These are phyloP conservation scores for Dittrichia graveolens DNA, from an alignment of 129 eudicot genomes.

Conservation along the genomic window DNA sequence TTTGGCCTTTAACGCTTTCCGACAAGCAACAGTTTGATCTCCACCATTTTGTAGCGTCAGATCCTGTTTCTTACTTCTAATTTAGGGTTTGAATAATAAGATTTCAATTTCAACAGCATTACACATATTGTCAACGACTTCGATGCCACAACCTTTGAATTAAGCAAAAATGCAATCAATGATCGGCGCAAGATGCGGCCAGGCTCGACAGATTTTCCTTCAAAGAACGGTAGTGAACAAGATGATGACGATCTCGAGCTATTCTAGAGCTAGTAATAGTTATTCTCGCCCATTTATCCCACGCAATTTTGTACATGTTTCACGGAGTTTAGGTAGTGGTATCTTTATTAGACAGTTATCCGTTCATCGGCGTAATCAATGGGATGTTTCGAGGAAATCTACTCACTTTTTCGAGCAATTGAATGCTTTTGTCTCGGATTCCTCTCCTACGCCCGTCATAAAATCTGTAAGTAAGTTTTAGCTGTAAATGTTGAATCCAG, in stretches of 20 bases:
- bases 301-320: slow-evolving; percentile 11
- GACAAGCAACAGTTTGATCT: neutral
- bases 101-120: slow-evolving; percentile 15
- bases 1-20: slow-evolving; percentile 1
- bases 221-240: slow-evolving; percentile 2
- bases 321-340: slow-evolving; percentile 11
- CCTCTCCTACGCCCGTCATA: slow-evolving; percentile 41
- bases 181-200: slow-evolving; percentile 32
- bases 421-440: slow-evolving; percentile 60
- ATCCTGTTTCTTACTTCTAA: neutral
- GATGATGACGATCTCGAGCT: slow-evolving; percentile 22
- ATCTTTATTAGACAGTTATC: slow-evolving; percentile 26
- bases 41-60: neutral
- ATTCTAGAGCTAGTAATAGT: neutral
- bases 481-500: neutral
- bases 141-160: slow-evolving; percentile 21
- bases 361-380: slow-evolving; percentile 25
- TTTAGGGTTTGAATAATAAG: slow-evolving; percentile 4
- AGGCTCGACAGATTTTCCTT: slow-evolving; percentile 33
- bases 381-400: slow-evolving; percentile 43
- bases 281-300: neutral
- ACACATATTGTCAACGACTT: slow-evolving; percentile 19
- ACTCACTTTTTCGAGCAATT: slow-evolving; percentile 33
- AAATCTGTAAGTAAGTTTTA: slow-evolving; percentile 41
- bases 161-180: slow-evolving; percentile 46